Base-by-base conservation (phyloP, 257 asterid species). In the Jasminum sambac region DNA sequence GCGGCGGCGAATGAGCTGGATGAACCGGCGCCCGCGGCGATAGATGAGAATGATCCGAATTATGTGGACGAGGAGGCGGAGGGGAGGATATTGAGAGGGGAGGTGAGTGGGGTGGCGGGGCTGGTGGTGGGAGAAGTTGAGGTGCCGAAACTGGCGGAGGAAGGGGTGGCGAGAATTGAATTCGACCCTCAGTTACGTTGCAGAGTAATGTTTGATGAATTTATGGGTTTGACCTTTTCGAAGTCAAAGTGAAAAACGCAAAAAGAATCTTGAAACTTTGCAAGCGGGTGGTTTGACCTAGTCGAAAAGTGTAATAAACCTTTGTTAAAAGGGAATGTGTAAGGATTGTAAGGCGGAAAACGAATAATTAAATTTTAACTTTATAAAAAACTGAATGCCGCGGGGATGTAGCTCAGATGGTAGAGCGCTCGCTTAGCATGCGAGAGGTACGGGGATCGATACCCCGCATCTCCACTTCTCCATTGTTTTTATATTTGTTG, bases 361-460 rank as follows among this genome's bases (percentile, higher is more conserved):
- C n/a, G n/a, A n/a, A n/a, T n/a, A n/a, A n/a, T n/a, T n/a, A n/a
- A n/a, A n/a, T n/a, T n/a, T n/a, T n/a, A n/a, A n/a, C n/a, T n/a
- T n/a, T n/a, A n/a, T n/a, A n/a, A n/a, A n/a, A n/a, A n/a, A n/a
- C n/a, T n/a, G n/a, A n/a, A n/a, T n/a, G n/a, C n/a, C 9, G 6
- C 7, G 59, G 34, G 62, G 34, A 55, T 19, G 62, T 55, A 55
- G 62, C 62, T 55, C 94, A 88, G 92, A 88, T 90, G 97, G 96
- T 88, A 85, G 96, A 85, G 96, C 95, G 86, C 89, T 90, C 96
- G 92, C 96, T 90, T 90, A 88, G 97, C 96, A 88, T 88, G 97
- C 90, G 90, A 86, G 96, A 90, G 95, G 96, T 84, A 90, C 92
- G 96, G 96, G 94, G 96, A 87, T 88, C 96, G 96, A 90, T 86